A percentile compares a stretch with the other conserved stretches of the same genome.
Conservation (phyloP, 2,329 filamentous ascomycete species). For the Botrytis fabae region DNA sequence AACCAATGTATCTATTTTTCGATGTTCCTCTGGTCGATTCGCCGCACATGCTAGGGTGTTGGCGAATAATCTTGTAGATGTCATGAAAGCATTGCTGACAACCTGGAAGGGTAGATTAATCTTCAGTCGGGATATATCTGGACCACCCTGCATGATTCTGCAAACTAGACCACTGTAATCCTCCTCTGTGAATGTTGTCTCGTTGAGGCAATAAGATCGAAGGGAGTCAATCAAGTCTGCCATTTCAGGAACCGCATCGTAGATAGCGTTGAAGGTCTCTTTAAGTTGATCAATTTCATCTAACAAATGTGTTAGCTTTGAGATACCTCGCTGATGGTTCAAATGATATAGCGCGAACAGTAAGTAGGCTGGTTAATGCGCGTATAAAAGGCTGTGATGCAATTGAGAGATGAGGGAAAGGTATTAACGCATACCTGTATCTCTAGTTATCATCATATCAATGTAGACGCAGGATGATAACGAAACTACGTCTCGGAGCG, state of each 20-base stretch:
- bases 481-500: conserved; percentile 49
- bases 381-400: background rate
- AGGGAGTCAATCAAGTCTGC: conserved; percentile 47
- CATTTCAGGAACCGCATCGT: conserved; percentile 46
- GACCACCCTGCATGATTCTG: conserved; percentile 48
- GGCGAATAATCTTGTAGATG: conserved; percentile 53
- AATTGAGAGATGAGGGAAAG: background rate
- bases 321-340: background rate
- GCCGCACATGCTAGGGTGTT: conserved; percentile 53
- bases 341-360: background rate
- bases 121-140: conserved; percentile 49
- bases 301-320: conserved; percentile 34
- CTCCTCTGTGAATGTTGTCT: conserved; percentile 50
- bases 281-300: conserved; percentile 52
- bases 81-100: conserved; percentile 48
- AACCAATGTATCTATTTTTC: conserved; percentile 48
- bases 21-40: conserved; percentile 47
- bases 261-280: conserved; percentile 47
- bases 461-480: conserved; percentile 53
- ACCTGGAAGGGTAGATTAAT: conserved; percentile 55
- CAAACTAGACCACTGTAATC: conserved; percentile 49
- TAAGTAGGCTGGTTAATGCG: background rate
- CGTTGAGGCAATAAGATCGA: conserved; percentile 51
- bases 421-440: conserved; percentile 45
- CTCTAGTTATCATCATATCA: conserved; percentile 54